These are phyloP conservation scores for Trametes elegans DNA, from an alignment of 768 basidiomycete species.

Conservation along the genomic window DNA sequence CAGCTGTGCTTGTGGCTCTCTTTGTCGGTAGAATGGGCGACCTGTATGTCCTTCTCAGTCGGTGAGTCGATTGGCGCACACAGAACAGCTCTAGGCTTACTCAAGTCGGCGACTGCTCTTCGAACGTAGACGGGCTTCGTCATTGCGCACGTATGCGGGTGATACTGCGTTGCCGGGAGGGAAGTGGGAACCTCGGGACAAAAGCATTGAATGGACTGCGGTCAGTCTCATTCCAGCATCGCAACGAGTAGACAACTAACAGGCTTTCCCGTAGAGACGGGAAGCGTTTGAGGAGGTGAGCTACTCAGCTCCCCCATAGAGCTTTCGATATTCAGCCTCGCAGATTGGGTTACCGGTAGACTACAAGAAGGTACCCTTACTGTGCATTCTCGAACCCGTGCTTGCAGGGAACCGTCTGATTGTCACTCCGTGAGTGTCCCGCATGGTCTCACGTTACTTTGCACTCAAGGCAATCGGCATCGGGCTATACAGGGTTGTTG, in stretches of 20 bases:
- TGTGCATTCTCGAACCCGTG: conserved; percentile 81
- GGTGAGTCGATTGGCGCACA: too few relatives aligned
- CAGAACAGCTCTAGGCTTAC: too few relatives aligned
- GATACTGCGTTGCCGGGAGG: conserved; percentile 91
- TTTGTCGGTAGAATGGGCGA: conserved; percentile 85
- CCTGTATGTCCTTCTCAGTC: conserved; percentile 79
- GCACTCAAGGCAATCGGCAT: too few relatives aligned
- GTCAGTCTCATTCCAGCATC: conserved; percentile 39
- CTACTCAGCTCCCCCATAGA: neutral
- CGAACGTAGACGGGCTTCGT: conserved; percentile 61
- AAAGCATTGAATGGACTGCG: conserved; percentile 74
- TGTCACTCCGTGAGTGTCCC: conserved; percentile 84
- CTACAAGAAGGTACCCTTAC: conserved; percentile 61
- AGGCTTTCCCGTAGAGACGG: conserved; percentile 50
- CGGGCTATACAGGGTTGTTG: conserved; percentile 61
- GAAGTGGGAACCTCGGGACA: conserved; percentile 68
- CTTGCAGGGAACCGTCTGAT: conserved; percentile 68
- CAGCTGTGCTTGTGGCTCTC: conserved; percentile 80
- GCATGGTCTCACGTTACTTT: too few relatives aligned
- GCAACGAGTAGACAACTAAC: neutral
- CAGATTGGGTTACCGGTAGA: conserved; percentile 86
- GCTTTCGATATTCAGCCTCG: neutral
- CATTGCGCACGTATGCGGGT: conserved; percentile 74
- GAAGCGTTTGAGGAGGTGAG: conserved; percentile 89
- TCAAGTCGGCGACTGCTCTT: too few relatives aligned